Evolutionary conservation across 768 basidiomycete genomes (phyloP), one percentile per base, ranked within the genome.

Genomic region (Leucosporidium yakuticum): DNA sequence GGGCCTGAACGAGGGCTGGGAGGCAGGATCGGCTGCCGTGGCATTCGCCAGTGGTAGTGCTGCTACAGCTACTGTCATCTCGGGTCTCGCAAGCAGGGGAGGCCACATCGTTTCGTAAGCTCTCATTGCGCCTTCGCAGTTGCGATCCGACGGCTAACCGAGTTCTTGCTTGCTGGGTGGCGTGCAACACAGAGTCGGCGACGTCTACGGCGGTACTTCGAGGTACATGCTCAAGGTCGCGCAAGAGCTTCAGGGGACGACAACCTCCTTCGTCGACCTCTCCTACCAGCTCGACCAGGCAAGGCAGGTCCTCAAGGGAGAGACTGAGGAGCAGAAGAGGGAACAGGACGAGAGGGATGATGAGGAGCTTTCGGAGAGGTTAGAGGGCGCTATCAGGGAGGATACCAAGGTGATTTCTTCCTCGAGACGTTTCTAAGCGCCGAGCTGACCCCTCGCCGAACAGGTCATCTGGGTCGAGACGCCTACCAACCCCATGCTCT

Each of bases 401-500:
- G 89, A 95, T 72, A 96, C 94, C 6, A 91, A 89, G 83, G 90
- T 90, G 58, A 25, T 9, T 56, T 23, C 14, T 32, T 56, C 31
- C 19, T 32, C 8, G 31, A 4, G 21, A 53, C 14, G 53, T 20
- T 27, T 20, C 11, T 15, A 20, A 57, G 17, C 11, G 8, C 32
- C 31, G n/a, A 31, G 25, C 49, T 47, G 47, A 62, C 34, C 50
- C 20, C 25, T 27, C 27, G 25, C 56, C 48, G n/a, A 63, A 12
- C 69, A 95, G 90, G 82, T 96, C 15, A 84, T 99, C 64, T 97
- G 93, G 92, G 86, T 96, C 72, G 95, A 99, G 79, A 83, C 90
- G 0, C 95, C 93, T 0, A 98, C 95, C 4, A 98, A 97, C 80
- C 95, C 95, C 0, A 91, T 91, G 2, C 86, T 98, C 15, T 86